Evolutionary conservation across 2,329 filamentous ascomycete species (phyloP).

Genomic region (Rhinocladiella similis): DNA sequence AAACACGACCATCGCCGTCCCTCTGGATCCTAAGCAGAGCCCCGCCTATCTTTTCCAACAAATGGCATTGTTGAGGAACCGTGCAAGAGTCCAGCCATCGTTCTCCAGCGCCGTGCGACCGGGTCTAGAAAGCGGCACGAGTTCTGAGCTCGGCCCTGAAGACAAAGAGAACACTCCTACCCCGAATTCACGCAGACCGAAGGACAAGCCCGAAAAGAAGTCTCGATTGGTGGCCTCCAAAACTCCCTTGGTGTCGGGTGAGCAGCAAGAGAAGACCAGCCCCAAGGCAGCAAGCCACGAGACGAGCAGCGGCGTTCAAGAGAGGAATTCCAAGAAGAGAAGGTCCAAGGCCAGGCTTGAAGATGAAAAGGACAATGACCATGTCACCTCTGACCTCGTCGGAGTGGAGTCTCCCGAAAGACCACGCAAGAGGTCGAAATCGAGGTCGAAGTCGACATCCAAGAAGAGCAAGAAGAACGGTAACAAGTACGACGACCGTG

Average conservation of each 20-base stretch:
- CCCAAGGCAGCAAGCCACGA: neutral
- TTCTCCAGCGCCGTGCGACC: conserved; percentile 5
- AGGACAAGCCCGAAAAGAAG: neutral
- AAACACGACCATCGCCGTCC: conserved; percentile 5
- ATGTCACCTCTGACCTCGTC: neutral
- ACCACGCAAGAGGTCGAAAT: neutral
- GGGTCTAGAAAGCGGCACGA: conserved; percentile 6
- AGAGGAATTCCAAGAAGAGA: neutral
- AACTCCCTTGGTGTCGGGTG: no score
- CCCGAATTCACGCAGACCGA: conserved; percentile 5
- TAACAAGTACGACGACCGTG: neutral
- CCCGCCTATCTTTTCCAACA: conserved; percentile 14
- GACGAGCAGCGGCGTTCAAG: neutral
- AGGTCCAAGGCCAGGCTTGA: neutral
- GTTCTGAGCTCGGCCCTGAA: neutral
- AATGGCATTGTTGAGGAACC: conserved; percentile 30
- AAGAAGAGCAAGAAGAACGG: conserved; percentile 11
- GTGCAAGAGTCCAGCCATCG: conserved; percentile 5
- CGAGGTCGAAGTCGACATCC: neutral
- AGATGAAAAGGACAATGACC: neutral
- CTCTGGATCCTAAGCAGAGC: conserved; percentile 15
- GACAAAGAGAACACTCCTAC: conserved; percentile 10
- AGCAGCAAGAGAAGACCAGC: neutral
- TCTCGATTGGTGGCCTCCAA: no score
- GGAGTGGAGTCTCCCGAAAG: neutral